Percentiles rank a stretch among this genome's conserved stretches.
Conservation (phyloP, 2,329 filamentous ascomycete genomes). For the Colletotrichum filicis region DNA sequence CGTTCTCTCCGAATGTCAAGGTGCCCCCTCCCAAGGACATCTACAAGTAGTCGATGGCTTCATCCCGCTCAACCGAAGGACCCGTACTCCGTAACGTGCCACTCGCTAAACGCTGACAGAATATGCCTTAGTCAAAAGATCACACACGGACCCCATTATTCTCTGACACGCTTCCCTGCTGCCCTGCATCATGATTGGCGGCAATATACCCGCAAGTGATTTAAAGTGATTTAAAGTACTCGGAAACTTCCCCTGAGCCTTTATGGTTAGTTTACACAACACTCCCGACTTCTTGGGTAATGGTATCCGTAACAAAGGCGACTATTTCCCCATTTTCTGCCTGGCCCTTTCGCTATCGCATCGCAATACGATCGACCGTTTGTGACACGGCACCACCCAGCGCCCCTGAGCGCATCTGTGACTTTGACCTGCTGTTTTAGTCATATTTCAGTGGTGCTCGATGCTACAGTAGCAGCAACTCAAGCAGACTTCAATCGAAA, state of each 20-base stretch:
- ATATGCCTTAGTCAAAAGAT: slow-evolving; percentile 10
- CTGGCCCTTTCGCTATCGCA: no score
- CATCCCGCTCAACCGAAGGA: neutral
- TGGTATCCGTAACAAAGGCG: neutral
- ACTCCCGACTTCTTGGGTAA: neutral
- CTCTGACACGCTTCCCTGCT: slow-evolving; percentile 16
- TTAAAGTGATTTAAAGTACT: slow-evolving; percentile 4
- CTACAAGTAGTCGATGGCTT: slow-evolving; percentile 8
- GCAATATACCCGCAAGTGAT: neutral
- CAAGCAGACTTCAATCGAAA: no score
- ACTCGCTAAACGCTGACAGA: slow-evolving; percentile 18
- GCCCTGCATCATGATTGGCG: slow-evolving; percentile 8
- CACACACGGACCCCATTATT: neutral
- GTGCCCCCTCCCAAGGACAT: neutral
- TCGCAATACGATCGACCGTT: no score
- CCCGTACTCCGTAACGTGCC: neutral
- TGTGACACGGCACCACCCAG: no score
- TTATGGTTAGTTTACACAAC: neutral
- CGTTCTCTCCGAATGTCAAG: neutral
- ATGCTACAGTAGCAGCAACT: no score
- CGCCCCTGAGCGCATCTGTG: no score
- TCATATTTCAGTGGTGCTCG: no score
- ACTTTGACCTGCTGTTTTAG: no score
- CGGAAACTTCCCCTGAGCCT: slow-evolving; percentile 7
- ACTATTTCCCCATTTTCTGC: neutral